Base-by-base conservation (phyloP, 2,329 filamentous ascomycete genomes). In the Hypoxylon rubiginosum region DNA sequence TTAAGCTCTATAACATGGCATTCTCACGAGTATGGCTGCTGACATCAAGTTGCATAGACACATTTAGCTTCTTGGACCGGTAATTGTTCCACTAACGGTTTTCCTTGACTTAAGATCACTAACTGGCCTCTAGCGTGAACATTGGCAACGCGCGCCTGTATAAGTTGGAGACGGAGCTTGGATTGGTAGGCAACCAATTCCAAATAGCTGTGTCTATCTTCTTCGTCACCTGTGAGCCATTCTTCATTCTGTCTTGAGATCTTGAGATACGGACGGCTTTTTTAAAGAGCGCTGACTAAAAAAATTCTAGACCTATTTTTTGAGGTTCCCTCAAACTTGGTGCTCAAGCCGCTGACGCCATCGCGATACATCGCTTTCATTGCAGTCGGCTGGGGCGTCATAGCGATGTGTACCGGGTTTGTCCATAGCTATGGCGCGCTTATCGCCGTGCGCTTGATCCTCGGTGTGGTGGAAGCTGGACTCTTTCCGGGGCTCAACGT, bases 21-120 rank as follows among this genome's bases (percentile, higher is more conserved):
- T 32, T 4, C 5, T 21, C 15, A 11, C 61, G 36, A 59, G 32
- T 21, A 24, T 53, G 50, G 41, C 19, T 11, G 32, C 67, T 71
- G 39, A 71, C 49, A 1, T 52, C 9, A 46, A 53, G 26, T 28
- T 46, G 9, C 34, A 10, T 36, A 75, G 74, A 95, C 75, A 83
- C 94, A 13, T 88, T 94, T 70, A 91, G 89, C 70, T 94, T 94
- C 75, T 79, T 94, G 8, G 92, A 93, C 75, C 83, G 91, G 86
- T 88, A 74, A 76, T 83, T 79, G 70, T 52, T 26, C 69, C 66
- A 43, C 56, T 30, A 50, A 32, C 53, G 34, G 26, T n/a, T 39
- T 45, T 6, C 59, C 6, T n/a, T 30, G 21, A 24, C 26, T 39
- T 41, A 52, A 19, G 15, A 53, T 39, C 21, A 26, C 34, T 68